Evolutionary conservation across 768 basidiomycete species (phyloP).

Genomic region (Rossbeevera mucosa): DNA sequence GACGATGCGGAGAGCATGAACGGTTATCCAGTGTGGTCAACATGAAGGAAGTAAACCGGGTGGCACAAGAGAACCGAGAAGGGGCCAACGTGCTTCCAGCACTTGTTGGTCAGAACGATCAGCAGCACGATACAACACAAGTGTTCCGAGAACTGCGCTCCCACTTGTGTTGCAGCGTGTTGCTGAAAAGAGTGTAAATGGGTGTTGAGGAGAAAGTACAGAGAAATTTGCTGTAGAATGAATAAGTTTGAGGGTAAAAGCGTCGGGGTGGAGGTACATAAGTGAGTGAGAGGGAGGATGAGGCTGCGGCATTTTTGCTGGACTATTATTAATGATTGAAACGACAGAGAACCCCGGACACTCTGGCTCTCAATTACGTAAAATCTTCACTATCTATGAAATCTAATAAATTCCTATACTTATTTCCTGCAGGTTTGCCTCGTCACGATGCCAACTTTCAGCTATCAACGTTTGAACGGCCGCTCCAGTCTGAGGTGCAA

Average conservation of each 20-base stretch:
- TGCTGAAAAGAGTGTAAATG: not conserved
- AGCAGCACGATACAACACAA: constrained; percentile 25
- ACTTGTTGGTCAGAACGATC: not conserved
- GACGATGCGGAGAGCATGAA: not conserved
- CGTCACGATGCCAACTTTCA: no score
- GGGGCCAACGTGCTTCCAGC: not conserved
- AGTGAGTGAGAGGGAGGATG: not conserved
- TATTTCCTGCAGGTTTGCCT: no score
- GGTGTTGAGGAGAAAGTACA: not conserved
- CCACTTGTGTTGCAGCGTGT: constrained; percentile 30
- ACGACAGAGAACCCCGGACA: constrained; percentile 2
- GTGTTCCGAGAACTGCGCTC: constrained; percentile 48
- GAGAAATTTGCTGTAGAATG: not conserved
- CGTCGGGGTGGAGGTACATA: not conserved
- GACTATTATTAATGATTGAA: not conserved
- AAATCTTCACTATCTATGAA: no score
- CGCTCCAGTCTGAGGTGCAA: no score
- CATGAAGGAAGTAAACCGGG: not conserved
- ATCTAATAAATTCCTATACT: no score
- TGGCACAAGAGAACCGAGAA: not conserved
- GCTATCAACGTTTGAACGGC: no score
- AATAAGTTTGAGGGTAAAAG: not conserved
- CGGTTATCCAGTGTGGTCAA: not conserved
- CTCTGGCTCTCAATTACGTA: not conserved
- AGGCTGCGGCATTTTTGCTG: constrained; percentile 40